Evolutionary conservation across 805 yeast genomes (phyloP), one percentile per base, ranked within the genome.

Genomic region (Teunomyces kruisii): DNA sequence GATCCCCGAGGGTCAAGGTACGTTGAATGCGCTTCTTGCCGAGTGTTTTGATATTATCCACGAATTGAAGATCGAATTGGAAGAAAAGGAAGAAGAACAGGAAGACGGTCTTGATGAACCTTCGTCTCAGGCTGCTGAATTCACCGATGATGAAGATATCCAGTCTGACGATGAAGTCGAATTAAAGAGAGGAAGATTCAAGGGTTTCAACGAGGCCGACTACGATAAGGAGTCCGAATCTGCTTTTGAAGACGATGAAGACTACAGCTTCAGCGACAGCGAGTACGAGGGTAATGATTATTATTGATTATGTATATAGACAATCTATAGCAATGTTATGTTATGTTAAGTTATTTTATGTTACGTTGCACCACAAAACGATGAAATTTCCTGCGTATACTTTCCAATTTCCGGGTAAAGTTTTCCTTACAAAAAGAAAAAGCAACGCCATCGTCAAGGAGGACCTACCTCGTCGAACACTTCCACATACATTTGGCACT

Each of bases 1-100:
- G 51, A 86, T 94, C 35, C 99, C 99, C 2, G 98, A 94, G 62
- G 99, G 99, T 9, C 99, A 94, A 67, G 99, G 97, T 5, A 82
- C 96, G n/a, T 73, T 94, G 51, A 90, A 83, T 63, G 96, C 96
- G 1, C 68, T 92, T 46, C 72, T 92, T 41, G 94, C 96, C 3
- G 97, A 91, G 62, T 92, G 98, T 64, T 94, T 89, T 62, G 99
- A 94, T 64, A 85, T 92, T 47, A 76, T 88, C 39, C 94, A 92
- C 60, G 99, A 94, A 68, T 74, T 94, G 63, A 86, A 89, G 60
- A 83, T 88, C 29, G 96, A 90, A 59, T 78, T 86, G 42, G 90
- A 86, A 55, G 91, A 84, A 49, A 73, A 72, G 49, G 81, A 78
- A 48, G 65, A 62, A 31, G 68, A 62, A 28, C 49, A 46, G 24